Conservation (phyloP, 108 stramenopile genomes). For the Conticribra weissflogii region DNA sequence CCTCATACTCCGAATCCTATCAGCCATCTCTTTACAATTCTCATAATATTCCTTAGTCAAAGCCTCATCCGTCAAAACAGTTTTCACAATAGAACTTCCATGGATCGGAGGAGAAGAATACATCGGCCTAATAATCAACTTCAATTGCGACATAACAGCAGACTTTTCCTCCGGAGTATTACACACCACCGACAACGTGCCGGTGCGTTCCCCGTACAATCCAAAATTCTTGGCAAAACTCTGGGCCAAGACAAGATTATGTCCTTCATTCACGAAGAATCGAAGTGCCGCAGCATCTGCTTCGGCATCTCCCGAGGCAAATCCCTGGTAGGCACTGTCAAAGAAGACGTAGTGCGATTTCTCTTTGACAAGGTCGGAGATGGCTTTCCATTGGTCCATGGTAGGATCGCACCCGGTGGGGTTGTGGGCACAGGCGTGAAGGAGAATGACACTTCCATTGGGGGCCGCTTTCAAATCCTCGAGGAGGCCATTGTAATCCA, state of each 20-base stretch:
- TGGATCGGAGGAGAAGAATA: conserved; percentile 96
- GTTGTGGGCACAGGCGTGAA: conserved; percentile 99
- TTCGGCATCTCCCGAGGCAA: conserved; percentile 96
- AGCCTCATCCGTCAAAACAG: conserved; percentile 81
- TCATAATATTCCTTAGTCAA: conserved; percentile 83
- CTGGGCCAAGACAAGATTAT: conserved; percentile 91
- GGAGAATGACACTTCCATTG: conserved; percentile 85
- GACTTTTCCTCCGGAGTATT: conserved; percentile 77
- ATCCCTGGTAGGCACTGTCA: conserved; percentile 99
- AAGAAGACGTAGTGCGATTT: conserved; percentile 90
- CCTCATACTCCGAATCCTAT: conserved; percentile 91
- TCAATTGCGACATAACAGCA: conserved; percentile 91
- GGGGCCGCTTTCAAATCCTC: conserved; percentile 85
- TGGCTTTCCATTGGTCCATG: conserved; percentile 84
- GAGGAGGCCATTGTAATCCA: conserved; percentile 90
- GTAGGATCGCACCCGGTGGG: conserved; percentile 98
- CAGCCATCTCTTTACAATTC: conserved; percentile 94
- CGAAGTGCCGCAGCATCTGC: conserved; percentile 91
- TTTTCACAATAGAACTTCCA: conserved; percentile 93
- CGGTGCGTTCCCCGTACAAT: conserved; percentile 96
- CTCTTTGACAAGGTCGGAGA: conserved; percentile 76
- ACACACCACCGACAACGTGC: conserved; percentile 91
- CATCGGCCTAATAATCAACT: conserved; percentile 94
- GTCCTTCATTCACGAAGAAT: conserved; percentile 87
- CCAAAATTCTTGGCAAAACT: conserved; percentile 99